Conservation (phyloP, 352 stramenopile species). For the Elongisporangium anandrum region DNA sequence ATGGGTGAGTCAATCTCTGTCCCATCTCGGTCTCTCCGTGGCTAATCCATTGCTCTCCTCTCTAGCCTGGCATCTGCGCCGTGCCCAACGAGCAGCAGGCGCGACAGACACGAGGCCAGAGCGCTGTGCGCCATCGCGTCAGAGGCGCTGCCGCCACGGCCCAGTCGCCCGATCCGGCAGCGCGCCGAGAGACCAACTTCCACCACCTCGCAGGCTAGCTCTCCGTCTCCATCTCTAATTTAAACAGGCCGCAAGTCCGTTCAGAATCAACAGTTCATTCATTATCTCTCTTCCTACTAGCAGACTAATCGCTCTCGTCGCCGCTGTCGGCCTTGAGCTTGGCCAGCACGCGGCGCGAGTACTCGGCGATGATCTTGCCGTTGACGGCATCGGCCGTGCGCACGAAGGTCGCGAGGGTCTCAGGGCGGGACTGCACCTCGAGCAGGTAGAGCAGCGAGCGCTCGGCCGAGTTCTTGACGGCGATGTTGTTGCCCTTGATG, state of each 20-base stretch:
- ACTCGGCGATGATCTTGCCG: conserved; percentile 85
- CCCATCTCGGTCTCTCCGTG: not conserved
- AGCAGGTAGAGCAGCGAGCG: conserved; percentile 85
- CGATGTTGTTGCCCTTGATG: conserved; percentile 89
- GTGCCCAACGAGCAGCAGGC: conserved; percentile 68
- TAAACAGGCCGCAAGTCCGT: not conserved
- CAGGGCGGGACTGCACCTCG: conserved; percentile 75
- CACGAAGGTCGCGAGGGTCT: conserved; percentile 75
- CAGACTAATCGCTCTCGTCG: conserved; percentile 66
- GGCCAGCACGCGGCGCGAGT: conserved; percentile 78
- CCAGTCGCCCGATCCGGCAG: conserved; percentile 12
- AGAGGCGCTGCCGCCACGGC: not conserved
- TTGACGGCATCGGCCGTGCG: conserved; percentile 40
- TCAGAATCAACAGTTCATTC: conserved; percentile 1
- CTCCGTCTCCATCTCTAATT: not conserved
- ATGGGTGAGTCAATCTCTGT: conserved; percentile 33
- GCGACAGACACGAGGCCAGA: conserved; percentile 15
- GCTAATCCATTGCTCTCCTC: conserved; percentile 6
- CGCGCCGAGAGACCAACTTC: conserved; percentile 9
- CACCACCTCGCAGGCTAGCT: conserved; percentile 8
- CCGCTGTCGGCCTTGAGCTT: conserved; percentile 86
- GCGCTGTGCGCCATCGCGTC: not conserved
- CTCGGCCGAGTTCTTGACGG: conserved; percentile 84
- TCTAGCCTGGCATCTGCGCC: conserved; percentile 67
- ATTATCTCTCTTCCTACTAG: conserved; percentile 1